Evolutionary conservation across 106 monocot species (phyloP).

Genomic region (Ottelia alismoides): DNA sequence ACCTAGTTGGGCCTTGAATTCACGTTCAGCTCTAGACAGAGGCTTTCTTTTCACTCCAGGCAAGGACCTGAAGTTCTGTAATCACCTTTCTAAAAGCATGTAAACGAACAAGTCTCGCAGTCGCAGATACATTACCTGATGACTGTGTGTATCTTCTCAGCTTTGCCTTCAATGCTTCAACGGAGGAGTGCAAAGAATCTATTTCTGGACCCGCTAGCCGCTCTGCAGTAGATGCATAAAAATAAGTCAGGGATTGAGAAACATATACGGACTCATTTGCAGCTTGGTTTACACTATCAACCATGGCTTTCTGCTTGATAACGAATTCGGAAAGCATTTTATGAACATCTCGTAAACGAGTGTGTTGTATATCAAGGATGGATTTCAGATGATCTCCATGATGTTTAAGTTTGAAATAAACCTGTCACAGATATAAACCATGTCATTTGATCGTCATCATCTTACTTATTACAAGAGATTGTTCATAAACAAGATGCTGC

Average conservation of each 20-base stretch:
- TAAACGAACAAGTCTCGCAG: constrained; percentile 37
- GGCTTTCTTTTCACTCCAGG: constrained; percentile 70
- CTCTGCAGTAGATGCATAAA: no score
- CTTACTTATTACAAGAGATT: no score
- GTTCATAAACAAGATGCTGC: no score
- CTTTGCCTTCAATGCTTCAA: no score
- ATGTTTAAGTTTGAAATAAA: constrained; percentile 70
- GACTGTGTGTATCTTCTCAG: constrained; percentile 37
- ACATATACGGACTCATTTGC: no score
- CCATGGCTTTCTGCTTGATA: constrained; percentile 28
- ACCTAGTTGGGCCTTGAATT: constrained; percentile 87
- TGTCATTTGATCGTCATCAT: no score
- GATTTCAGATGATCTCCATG: constrained; percentile 48
- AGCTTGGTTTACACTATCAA: constrained; percentile 30
- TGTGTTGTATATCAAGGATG: constrained; percentile 36
- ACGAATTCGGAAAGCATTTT: constrained; percentile 37
- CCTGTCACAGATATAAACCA: constrained; percentile 27
- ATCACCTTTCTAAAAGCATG: constrained; percentile 47
- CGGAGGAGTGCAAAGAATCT: no score
- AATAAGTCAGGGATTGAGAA: no score
- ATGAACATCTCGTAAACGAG: constrained; percentile 29
- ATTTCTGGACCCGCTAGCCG: no score
- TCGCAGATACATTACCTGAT: constrained; percentile 10
- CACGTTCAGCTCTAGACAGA: constrained; percentile 63
- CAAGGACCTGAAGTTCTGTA: constrained; percentile 51